These are phyloP conservation scores for Alternaria arbusti DNA, from an alignment of 2,329 filamentous ascomycete species.

Conservation along the genomic window DNA sequence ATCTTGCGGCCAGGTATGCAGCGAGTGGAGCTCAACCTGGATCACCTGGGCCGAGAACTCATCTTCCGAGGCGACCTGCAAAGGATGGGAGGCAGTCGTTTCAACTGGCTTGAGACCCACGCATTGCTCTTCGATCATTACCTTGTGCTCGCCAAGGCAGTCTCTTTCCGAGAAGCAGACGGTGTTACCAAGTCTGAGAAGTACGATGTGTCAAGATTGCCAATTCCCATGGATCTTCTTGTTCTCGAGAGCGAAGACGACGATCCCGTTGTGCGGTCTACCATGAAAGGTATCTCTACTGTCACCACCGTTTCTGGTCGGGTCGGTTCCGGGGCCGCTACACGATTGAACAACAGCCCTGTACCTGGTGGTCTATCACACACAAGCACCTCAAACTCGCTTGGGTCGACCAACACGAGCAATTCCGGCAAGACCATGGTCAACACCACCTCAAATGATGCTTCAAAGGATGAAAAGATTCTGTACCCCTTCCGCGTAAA, in stretches of 20 bases:
- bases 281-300: constrained; percentile 71
- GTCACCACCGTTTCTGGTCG: constrained; percentile 57
- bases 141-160: constrained; percentile 84
- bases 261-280: constrained; percentile 82
- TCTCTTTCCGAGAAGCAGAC: constrained; percentile 71
- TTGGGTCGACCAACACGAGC: constrained; percentile 53
- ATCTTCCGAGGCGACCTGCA: constrained; percentile 89
- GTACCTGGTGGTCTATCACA: constrained; percentile 66
- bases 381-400: constrained; percentile 69
- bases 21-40: constrained; percentile 81
- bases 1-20: constrained; percentile 88
- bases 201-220: constrained; percentile 94
- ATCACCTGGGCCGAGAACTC: constrained; percentile 90
- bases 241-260: constrained; percentile 93
- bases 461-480: constrained; percentile 72
- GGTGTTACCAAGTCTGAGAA: constrained; percentile 76
- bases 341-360: constrained; percentile 53
- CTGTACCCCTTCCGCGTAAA: constrained; percentile 95
- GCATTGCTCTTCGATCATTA: constrained; percentile 96
- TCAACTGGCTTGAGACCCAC: constrained; percentile 93
- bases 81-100: constrained; percentile 84
- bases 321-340: constrained; percentile 59
- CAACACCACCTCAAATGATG: constrained; percentile 57
- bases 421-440: constrained; percentile 60
- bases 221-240: constrained; percentile 94